Evolutionary conservation across 495 filamentous ascomycete species (phyloP), one percentile per base, ranked within the genome.

Genomic region (Podospora conica): DNA sequence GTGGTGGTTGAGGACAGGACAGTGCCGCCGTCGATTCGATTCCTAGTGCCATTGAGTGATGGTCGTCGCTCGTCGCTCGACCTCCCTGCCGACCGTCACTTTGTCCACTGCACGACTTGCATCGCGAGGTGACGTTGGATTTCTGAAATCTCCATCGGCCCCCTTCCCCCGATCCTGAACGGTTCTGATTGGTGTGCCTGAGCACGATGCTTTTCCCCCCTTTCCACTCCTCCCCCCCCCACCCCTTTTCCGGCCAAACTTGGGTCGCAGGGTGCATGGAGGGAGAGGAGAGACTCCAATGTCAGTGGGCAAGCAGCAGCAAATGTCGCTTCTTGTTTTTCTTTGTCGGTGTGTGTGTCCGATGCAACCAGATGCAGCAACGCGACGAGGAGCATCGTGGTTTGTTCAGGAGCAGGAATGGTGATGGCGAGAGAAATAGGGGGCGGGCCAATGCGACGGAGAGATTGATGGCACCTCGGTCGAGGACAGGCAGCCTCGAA

Each of bases 301-400:
- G 33, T 40, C 33, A 48, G 33, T 48, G 33, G 33, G 33, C 33
- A 48, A 48, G 33, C 33, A 18, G 33, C 33, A 48, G 33, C 33
- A 48, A 48, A 48, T 48, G 15, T n/a, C 33, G 33, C 33, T 48
- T 48, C 5, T 48, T 18, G 29, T 0, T 48, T 48, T 15, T 48
- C n/a, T n/a, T n/a, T n/a, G n/a, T n/a, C n/a, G n/a, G n/a, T 18
- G 33, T 48, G 15, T 7, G 12, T 40, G n/a, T 48, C 40, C 55
- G 55, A 69, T 69, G 67, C 55, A 65, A 69, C 67, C 63, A 55
- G 58, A 63, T 60, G 67, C 67, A 69, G 67, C 63, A 69, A 65
- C 67, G 58, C 25, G 25, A 27, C 3, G 25, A 27, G 25, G 29
- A 31, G 48, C 61, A 54, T 20, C 27, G 28, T 29, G 53, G 27